phyloP scores from a whole-genome alignment of 805 yeast species.

The Dipodascus albidus region DNA sequence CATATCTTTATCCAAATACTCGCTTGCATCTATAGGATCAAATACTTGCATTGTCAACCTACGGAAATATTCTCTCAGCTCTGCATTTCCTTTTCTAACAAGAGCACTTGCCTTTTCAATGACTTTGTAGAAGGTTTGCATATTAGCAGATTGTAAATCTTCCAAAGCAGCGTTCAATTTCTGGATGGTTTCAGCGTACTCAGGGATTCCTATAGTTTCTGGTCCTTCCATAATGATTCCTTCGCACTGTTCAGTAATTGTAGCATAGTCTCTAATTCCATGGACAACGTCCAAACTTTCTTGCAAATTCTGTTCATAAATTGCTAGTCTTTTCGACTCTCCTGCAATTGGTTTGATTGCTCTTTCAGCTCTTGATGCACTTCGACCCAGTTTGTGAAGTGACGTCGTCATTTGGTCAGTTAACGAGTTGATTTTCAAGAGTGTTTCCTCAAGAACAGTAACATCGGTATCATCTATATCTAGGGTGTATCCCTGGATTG shows the following conservation, averaged over 20 bases:
- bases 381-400: constrained; percentile 39
- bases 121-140: constrained; percentile 46
- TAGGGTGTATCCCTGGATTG: not conserved
- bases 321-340: constrained; percentile 45
- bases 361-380: constrained; percentile 43
- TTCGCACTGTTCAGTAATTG: constrained; percentile 32
- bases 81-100: constrained; percentile 45
- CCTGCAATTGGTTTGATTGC: constrained; percentile 63
- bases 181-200: constrained; percentile 15
- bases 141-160: constrained; percentile 17
- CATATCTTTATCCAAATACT: constrained; percentile 19
- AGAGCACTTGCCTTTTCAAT: constrained; percentile 45
- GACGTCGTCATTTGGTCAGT: constrained; percentile 45
- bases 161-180: constrained; percentile 16
- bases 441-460: constrained; percentile 66
- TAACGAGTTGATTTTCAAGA: constrained; percentile 45
- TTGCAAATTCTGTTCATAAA: constrained; percentile 30
- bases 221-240: constrained; percentile 19
- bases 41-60: constrained; percentile 31
- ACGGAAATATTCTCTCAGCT: constrained; percentile 39
- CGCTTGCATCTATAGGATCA: constrained; percentile 35
- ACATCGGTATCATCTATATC: constrained; percentile 36
- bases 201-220: constrained; percentile 16
- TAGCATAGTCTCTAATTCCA: constrained; percentile 31
- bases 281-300: constrained; percentile 19